phyloP scores from a whole-genome alignment of 2,329 filamentous ascomycete species.

The Fusarium sp. region DNA sequence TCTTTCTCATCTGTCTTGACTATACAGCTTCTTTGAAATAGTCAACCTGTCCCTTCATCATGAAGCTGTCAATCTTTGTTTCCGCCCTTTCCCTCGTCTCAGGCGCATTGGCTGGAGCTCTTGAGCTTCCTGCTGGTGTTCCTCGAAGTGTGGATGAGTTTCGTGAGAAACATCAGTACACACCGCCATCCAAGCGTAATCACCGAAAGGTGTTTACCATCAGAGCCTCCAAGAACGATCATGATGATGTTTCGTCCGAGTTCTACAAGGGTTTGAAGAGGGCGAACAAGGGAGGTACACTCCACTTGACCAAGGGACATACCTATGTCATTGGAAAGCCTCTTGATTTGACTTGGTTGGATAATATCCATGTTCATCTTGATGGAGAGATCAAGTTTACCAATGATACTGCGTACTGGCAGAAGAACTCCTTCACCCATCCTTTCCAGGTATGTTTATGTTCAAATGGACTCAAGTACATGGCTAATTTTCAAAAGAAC shows the following conservation, averaged over 20 bases:
- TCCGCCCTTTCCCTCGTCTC: conserved; percentile 32
- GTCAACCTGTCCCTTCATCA: conserved; percentile 6
- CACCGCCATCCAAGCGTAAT: conserved; percentile 8
- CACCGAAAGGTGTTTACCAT: conserved; percentile 37
- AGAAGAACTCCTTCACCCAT: conserved; percentile 37
- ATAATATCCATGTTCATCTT: conserved; percentile 41
- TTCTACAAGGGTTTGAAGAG: conserved; percentile 39
- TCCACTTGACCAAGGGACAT: conserved; percentile 37
- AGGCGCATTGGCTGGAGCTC: conserved; percentile 27
- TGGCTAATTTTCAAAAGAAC: conserved; percentile 22
- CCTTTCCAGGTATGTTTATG: conserved; percentile 36
- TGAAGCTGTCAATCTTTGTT: conserved; percentile 40
- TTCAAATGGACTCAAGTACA: accelerated
- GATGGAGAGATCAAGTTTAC: conserved; percentile 45
- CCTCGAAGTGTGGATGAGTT: conserved; percentile 42
- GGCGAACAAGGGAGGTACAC: conserved; percentile 39
- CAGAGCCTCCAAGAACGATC: conserved; percentile 32
- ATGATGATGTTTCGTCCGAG: conserved; percentile 37
- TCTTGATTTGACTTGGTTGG: conserved; percentile 37
- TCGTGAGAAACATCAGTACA: conserved; percentile 38
- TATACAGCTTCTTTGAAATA: not conserved
- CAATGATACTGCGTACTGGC: conserved; percentile 40
- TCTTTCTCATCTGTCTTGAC: not conserved
- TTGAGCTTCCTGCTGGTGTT: conserved; percentile 42
- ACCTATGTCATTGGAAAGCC: conserved; percentile 42